These are phyloP conservation scores for Mortierella sp. DNA, from an alignment of 371 early-diverging fungal genomes.

Conservation along the genomic window DNA sequence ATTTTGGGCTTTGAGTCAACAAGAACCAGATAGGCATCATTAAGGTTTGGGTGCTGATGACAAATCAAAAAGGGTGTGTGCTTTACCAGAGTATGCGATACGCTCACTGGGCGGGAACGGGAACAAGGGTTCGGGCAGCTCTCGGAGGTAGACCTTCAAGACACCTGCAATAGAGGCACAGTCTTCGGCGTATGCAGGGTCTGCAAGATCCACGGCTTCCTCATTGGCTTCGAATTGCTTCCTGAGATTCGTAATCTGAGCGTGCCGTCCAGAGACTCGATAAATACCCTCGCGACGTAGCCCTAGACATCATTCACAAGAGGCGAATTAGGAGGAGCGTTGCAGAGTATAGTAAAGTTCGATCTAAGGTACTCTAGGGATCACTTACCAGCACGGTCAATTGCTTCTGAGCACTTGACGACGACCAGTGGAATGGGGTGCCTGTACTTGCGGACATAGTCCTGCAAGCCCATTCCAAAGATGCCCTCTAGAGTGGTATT, in stretches of 20 bases:
- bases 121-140: constrained; percentile 72
- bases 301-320: no score
- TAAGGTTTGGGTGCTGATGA: no score
- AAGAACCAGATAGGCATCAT: no score
- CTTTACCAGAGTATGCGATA: constrained; percentile 65
- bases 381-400: constrained; percentile 63
- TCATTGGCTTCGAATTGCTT: constrained; percentile 66
- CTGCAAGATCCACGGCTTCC: constrained; percentile 57
- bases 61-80: no score
- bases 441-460: constrained; percentile 58
- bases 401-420: constrained; percentile 63
- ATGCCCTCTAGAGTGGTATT: constrained; percentile 56
- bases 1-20: no score
- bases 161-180: constrained; percentile 69
- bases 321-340: no score
- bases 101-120: constrained; percentile 61
- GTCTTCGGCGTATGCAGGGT: constrained; percentile 59
- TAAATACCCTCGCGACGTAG: constrained; percentile 77
- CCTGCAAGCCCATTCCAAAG: constrained; percentile 66
- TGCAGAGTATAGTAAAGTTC: no score
- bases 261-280: constrained; percentile 74
- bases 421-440: constrained; percentile 65
- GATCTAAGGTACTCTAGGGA: no score
- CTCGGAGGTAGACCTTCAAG: constrained; percentile 72
- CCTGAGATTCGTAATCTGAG: constrained; percentile 64